Percentiles rank a stretch among this genome's conserved stretches.
Conservation (phyloP, 495 filamentous ascomycete genomes). For the Aspergillus haitiensis region DNA sequence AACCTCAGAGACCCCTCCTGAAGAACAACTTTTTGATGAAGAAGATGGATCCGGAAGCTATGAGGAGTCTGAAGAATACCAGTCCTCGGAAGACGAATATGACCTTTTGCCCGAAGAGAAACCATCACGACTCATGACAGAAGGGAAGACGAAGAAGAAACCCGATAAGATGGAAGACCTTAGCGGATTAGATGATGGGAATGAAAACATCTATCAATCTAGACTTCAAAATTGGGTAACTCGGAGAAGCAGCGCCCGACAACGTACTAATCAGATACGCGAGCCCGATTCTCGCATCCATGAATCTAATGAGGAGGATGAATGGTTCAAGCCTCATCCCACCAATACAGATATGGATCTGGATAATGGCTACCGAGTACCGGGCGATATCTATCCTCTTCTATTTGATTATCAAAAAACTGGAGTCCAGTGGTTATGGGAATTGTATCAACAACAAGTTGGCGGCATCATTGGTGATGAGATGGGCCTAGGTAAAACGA, state of each 20-base stretch:
- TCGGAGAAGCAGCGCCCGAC: constrained; percentile 65
- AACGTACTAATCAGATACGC: constrained; percentile 37
- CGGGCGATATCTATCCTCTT: constrained; percentile 86
- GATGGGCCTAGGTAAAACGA: constrained; percentile 97
- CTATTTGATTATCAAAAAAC: constrained; percentile 96
- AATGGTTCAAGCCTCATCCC: constrained; percentile 87
- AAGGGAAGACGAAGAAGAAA: constrained; percentile 38
- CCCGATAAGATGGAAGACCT: constrained; percentile 64
- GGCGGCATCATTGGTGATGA: constrained; percentile 96
- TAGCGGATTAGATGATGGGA: constrained; percentile 82
- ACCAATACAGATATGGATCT: constrained; percentile 70
- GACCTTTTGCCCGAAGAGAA: constrained; percentile 33
- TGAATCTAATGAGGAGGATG: constrained; percentile 44
- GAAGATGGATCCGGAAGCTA: constrained; percentile 47
- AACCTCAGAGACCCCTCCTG: constrained; percentile 38
- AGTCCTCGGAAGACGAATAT: constrained; percentile 39
- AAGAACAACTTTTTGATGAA: constrained; percentile 42
- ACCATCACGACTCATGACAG: constrained; percentile 35
- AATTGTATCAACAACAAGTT: constrained; percentile 82
- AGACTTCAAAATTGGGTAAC: constrained; percentile 73
- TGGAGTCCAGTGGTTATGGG: constrained; percentile 94
- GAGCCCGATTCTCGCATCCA: constrained; percentile 26
- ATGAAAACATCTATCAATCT: constrained; percentile 79
- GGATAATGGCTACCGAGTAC: constrained; percentile 73
- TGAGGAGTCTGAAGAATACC: constrained; percentile 36